A percentile compares a stretch with the other conserved stretches of the same genome.
Conservation (phyloP, 345 rosid genomes). For the Lepidium aucheri region DNA sequence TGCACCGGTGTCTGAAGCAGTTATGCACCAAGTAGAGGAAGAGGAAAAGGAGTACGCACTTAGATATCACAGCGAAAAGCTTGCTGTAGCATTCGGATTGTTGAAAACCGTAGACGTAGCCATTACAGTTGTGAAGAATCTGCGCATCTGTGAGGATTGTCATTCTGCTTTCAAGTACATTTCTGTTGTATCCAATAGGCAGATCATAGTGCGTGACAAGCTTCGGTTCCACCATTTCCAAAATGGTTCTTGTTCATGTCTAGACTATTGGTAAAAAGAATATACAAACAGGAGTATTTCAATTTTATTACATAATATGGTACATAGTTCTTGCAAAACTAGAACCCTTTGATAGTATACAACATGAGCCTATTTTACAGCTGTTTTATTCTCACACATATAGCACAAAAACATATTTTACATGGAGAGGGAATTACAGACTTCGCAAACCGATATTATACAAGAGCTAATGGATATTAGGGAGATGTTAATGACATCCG, state of each 20-base stretch:
- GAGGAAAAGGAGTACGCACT: constrained; percentile 79
- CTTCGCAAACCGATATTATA: constrained; percentile 17
- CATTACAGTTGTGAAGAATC: constrained; percentile 61
- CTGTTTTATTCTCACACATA: constrained; percentile 21
- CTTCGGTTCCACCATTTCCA: constrained; percentile 71
- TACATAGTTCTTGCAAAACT: constrained; percentile 13
- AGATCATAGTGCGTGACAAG: constrained; percentile 63
- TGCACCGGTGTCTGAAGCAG: constrained; percentile 40
- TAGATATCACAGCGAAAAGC: constrained; percentile 78
- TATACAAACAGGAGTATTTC: constrained; percentile 1
- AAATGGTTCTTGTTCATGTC: constrained; percentile 65
- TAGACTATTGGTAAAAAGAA: constrained; percentile 54
- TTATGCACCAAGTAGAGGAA: constrained; percentile 80
- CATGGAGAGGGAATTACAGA: constrained; percentile 10
- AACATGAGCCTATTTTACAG: constrained; percentile 23
- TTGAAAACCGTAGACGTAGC: constrained; percentile 40
- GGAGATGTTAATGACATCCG: constrained; percentile 3
- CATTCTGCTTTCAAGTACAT: constrained; percentile 63
- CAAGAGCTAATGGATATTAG: constrained; percentile 17
- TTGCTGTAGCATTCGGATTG: constrained; percentile 67
- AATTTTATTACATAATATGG: constrained; percentile 14
- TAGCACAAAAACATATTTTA: constrained; percentile 13
- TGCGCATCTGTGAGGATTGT: constrained; percentile 79
- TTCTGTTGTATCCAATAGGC: constrained; percentile 49
- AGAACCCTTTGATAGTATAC: constrained; percentile 3